Evolutionary conservation across 768 basidiomycete genomes (phyloP).

Genomic region (Hypholoma fasciculare): DNA sequence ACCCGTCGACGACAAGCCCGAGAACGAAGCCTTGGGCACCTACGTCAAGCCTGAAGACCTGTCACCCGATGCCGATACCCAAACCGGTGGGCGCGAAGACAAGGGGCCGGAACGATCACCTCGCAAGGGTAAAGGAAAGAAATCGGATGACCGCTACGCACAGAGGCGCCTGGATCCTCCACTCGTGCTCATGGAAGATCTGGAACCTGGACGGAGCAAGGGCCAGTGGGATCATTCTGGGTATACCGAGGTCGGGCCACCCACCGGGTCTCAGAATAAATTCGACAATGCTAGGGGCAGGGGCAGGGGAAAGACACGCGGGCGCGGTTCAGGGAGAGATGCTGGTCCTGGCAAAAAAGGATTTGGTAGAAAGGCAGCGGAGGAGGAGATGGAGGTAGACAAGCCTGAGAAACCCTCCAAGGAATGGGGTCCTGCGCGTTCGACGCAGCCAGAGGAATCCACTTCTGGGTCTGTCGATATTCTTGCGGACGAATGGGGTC

Average conservation of each 20-base stretch:
- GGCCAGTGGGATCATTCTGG: neutral
- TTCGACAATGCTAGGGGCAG: neutral
- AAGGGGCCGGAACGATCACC: neutral
- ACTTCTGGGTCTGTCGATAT: neutral
- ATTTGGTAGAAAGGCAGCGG: no score
- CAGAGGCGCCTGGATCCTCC: neutral
- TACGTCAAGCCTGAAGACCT: no score
- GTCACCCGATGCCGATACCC: no score
- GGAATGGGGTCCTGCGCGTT: neutral
- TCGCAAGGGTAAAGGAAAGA: slow-evolving; percentile 1
- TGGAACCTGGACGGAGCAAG: neutral
- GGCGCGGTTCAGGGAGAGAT: no score
- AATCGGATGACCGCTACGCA: neutral
- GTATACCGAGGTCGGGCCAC: neutral
- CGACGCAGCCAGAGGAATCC: neutral
- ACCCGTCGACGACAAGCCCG: no score
- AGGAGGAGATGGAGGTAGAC: no score
- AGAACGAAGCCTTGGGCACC: no score
- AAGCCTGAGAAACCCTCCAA: neutral
- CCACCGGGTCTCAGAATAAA: neutral
- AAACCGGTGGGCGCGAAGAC: no score
- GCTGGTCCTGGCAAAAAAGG: no score
- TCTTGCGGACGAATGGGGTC: neutral
- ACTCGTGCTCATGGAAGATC: neutral
- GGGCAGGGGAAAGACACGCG: neutral